Base-by-base conservation (phyloP, 2,329 filamentous ascomycete genomes). In the Aphanocladium album region DNA sequence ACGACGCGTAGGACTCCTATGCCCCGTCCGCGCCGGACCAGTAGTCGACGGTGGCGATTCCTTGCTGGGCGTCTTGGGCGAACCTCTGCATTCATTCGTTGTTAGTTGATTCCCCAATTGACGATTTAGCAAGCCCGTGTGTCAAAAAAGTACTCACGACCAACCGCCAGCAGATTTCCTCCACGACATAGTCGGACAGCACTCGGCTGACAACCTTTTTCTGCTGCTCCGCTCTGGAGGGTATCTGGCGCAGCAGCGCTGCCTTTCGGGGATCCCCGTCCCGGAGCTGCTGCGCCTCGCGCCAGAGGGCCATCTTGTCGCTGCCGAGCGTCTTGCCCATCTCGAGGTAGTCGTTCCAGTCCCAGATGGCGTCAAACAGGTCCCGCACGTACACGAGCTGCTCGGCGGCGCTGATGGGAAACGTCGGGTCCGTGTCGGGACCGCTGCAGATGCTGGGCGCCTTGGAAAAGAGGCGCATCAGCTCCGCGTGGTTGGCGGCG, bases 1-100 rank as follows among this genome's bases (percentile, higher is more conserved):
- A 66, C 43, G 65, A 63, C 45, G 50, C 39, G 60, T 68, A 69
- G 60, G 67, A 65, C 64, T 71, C 70, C 70, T 68, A 72, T 25
- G 64, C 64, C 53, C 69, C 68, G 47, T 71, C 68, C 53, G 67
- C 64, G 60, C 62, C 65, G 60, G 67, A 70, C 68, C 68, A 71
- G 54, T 58, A 60, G 50, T 66, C 62, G 57, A 68, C 60, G 39
- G 64, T 65, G 5, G 66, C 64, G 19, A 61, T 53, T n/a, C 69
- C 70, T 46, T 68, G 66, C 59, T 72, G 69, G 6, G 69, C 67
- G 14, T 61, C n/a, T 6, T 69, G 56, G 12, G 69, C 67, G 39
- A 64, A 57, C 51, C 64, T 50, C 64, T 67, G 25, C 11, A 19
- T 9, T 17, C 19, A 1, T 30, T 46, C 56, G 46, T n/a, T 9